Evolutionary conservation across 2,329 filamentous ascomycete species (phyloP), one percentile per base, ranked within the genome.

Genomic region (Aspergillus tanneri): DNA sequence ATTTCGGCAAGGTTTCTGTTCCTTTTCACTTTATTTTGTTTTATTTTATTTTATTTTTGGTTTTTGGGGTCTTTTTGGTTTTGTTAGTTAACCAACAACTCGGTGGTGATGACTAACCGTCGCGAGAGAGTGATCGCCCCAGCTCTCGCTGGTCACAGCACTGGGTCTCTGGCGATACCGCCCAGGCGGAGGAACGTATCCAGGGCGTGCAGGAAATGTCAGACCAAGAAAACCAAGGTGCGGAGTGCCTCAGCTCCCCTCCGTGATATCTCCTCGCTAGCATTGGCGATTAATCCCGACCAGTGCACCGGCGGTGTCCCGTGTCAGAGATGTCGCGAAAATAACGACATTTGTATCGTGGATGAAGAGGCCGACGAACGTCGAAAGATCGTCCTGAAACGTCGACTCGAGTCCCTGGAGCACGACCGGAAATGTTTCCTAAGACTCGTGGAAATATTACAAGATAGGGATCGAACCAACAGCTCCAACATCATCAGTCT

Each of bases 341-440:
- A 24, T 18, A n/a, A 16, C 10, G 10, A 27, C n/a, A 38, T 43
- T 12, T 55, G 53, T 23, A 21, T 47, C 5, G 22, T 55, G 35
- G 49, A 54, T 36, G 41, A 44, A 27, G 34, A 50, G 21, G 52
- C 40, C 25, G 55, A 58, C 45, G 46, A 46, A 12, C 50, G 53
- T 10, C 50, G 53, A n/a, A 43, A 44, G 24, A 38, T 44, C 21
- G 24, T 30, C 3, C 22, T 53, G 5, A 50, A 49, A 28, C 53
- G 53, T 16, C 47, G 46, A 23, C 37, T 53, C 10, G 40, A 49
- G n/a, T 34, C 32, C 5, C 36, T 58, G 27, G 55, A 58, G 34
- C 27, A 56, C 27, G 52, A 54, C 32, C 46, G 43, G 12, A 30
- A 52, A 4, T 43, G 56, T 19, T 39, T 58, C 3, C 9, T 50